phyloP scores from a whole-genome alignment of 2,329 filamentous ascomycete species.

The Plenodomus lindquistii region DNA sequence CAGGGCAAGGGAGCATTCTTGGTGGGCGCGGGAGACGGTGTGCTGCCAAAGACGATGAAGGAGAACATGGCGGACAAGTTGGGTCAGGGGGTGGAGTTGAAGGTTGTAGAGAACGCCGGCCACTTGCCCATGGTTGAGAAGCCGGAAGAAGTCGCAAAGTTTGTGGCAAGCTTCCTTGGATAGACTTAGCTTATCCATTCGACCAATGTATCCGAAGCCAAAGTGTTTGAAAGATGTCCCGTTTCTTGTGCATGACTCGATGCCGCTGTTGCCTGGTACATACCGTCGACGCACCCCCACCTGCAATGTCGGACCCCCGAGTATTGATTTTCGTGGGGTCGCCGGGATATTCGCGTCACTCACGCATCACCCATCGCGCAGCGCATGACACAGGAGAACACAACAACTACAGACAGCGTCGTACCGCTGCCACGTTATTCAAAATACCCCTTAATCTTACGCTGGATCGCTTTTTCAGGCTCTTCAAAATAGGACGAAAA shows the following conservation, averaged over 20 bases:
- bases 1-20: conserved; percentile 68
- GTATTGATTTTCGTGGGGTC: background rate
- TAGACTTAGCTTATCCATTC: too few species aligned
- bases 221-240: too few species aligned
- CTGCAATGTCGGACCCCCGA: background rate
- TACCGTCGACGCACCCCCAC: background rate
- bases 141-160: conserved; percentile 67
- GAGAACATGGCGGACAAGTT: conserved; percentile 62
- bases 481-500: conserved; percentile 56
- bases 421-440: conserved; percentile 1
- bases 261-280: too few species aligned
- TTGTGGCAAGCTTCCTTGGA: conserved; percentile 59
- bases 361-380: background rate
- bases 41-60: conserved; percentile 78
- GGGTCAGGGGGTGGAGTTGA: conserved; percentile 58
- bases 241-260: too few species aligned
- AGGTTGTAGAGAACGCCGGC: conserved; percentile 69
- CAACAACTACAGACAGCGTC: background rate
- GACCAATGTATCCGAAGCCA: too few species aligned
- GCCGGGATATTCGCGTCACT: background rate
- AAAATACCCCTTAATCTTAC: background rate
- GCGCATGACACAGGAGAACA: background rate
- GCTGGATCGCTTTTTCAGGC: background rate
- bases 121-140: conserved; percentile 86
- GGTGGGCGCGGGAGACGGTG: conserved; percentile 73